Evolutionary conservation across 1,139 yeast species (phyloP), one percentile per base, ranked within the genome.

Genomic region (Taphrina wiesneri): DNA sequence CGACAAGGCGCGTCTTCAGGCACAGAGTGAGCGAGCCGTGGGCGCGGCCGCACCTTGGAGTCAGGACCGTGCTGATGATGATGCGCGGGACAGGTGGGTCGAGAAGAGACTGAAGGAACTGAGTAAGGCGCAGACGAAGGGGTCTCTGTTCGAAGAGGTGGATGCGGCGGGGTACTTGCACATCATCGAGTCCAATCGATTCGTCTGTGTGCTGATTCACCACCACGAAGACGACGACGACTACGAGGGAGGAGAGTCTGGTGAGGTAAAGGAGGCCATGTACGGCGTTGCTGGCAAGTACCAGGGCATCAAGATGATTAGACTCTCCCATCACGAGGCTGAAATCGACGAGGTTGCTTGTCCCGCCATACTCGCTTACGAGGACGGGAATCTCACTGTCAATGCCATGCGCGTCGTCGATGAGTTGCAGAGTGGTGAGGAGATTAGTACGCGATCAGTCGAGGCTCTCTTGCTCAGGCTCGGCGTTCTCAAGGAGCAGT

Each of bases 321-420:
- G 5, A 15, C 43, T 68, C 56, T 43, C 23, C 19, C 51, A 47
- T 45, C 39, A 19, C 11, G 67, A 68, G 32, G 56, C 69, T 2
- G 70, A 65, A 19, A 36, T 68, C 26, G 69, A 67, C 47, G 25
- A 23, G 28, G 57, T 54, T 19, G 63, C 67, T 9, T 53, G 68
- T 17, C 70, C 70, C n/a, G 65, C 70, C 19, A 19, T 68, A 19
- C 56, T 68, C 32, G 67, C 46, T 17, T 68, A 68, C 41, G 17
- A 25, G 15, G 25, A 67, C n/a, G 70, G 69, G 13, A 43, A 65
- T 13, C 56, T 68, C 39, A 41, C 47, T 17, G 67, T 59, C 21
- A 68, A 54, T n/a, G 21, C 57, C 46, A 61, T 67, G 41, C 56
- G 68, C 19, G 69, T 65, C 41, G 41, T 54, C 25, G 70, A 67